Conservation (phyloP, 331 rosid species). For the Pyracantha coccinea region DNA sequence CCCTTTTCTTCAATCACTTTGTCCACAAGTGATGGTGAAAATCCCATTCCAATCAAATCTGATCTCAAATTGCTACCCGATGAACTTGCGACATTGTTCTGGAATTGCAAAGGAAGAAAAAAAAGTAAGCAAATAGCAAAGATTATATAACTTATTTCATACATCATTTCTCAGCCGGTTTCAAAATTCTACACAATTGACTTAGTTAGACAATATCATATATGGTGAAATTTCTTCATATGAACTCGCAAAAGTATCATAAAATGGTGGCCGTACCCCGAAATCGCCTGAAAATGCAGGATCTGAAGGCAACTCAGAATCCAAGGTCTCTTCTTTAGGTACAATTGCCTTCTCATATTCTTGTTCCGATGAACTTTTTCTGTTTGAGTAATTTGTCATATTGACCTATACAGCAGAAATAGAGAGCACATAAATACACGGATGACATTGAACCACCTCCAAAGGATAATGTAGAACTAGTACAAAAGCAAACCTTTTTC, state of each 20-base stretch:
- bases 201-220: background rate
- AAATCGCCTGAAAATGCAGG: slow-evolving; percentile 30
- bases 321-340: slow-evolving; percentile 65
- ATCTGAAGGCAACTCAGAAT: slow-evolving; percentile 37
- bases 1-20: slow-evolving; percentile 79
- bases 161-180: background rate
- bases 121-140: background rate
- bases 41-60: slow-evolving; percentile 85
- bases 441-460: background rate
- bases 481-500: slow-evolving; percentile 5
- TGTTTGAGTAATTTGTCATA: slow-evolving; percentile 29
- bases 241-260: background rate
- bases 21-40: slow-evolving; percentile 65
- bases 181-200: background rate
- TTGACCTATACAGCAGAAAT: slow-evolving; percentile 30
- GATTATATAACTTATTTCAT: background rate
- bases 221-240: background rate
- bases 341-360: slow-evolving; percentile 30
- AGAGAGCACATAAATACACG: slow-evolving; percentile 4
- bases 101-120: slow-evolving; percentile 13
- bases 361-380: slow-evolving; percentile 14
- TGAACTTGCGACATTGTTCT: slow-evolving; percentile 72
- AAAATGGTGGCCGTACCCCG: slow-evolving; percentile 38
- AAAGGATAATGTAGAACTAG: background rate
- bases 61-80: slow-evolving; percentile 55